Base-by-base conservation (phyloP, 2,329 filamentous ascomycete genomes). In the Fusarium verrucosum region DNA sequence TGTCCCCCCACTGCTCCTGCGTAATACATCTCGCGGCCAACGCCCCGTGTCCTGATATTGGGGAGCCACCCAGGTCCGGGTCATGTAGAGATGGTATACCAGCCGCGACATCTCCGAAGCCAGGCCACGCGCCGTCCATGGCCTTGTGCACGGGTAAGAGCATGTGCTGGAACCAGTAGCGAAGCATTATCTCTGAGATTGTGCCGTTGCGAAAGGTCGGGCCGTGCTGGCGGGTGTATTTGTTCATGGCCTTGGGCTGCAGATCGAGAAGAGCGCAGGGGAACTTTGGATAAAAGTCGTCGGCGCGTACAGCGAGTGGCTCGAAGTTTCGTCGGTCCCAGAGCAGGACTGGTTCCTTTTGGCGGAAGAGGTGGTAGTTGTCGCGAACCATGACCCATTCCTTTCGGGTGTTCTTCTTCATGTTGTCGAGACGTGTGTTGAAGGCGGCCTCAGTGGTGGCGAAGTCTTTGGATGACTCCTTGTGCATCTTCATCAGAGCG, bases 281-380 rank as follows among this genome's bases (percentile, higher is more conserved):
- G 10, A 81, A 75, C 22, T 83, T 79, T 2, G 92, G 92, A 73
- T 83, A 92, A 70, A 92, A 89, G 65, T 96, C 93, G 1, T 83
- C 71, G 0, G 76, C 47, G 6, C 79, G 59, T 4, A 86, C 83
- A 22, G 79, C 75, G 16, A 97, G 79, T 0, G 92, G 90, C 70
- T 96, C 92, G 70, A 86, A 87, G 3, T 80, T 77, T 16, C 93
- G 87, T 2, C 84, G 82, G 74, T 96, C 92, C 87, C 89, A 94
- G 23, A 81, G 70, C 5, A 94, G 75, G 1, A 82, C 69, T 0
- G 87, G 84, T 2, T 82, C 79, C 1, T 80, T 68, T 74, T 83
- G 79, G 45, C 77, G 73, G 69, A 83, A 80, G 16, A 83, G 65
- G 63, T 85, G 83, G 40, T 82, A 73, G 70, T 88, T 86, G 68